These are phyloP conservation scores for Eimeria praecox DNA, from an alignment of 169 alveolate species.

Conservation along the genomic window DNA sequence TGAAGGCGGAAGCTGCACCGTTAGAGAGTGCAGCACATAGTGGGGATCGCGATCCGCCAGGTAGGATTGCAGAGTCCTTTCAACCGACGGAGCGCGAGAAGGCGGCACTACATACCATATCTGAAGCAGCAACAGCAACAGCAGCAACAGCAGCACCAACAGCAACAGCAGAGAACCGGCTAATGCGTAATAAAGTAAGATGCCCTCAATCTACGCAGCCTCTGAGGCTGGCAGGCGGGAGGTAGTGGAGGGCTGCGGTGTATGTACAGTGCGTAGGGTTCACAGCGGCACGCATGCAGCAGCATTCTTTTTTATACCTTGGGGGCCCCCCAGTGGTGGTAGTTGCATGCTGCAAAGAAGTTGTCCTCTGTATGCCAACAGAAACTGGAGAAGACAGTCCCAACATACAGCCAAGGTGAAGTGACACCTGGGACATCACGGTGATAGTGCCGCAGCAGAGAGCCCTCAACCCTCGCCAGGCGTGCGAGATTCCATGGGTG, in stretches of 20 bases:
- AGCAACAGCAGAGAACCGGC: too few species aligned
- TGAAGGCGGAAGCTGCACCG: conserved; percentile 93
- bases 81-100: conserved; percentile 91
- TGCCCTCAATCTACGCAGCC: too few species aligned
- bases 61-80: conserved; percentile 87
- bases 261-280: not conserved
- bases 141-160: not conserved
- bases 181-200: too few species aligned
- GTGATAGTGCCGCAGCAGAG: conserved; percentile 88
- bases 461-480: conserved; percentile 88
- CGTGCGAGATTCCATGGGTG: conserved; percentile 89
- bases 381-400: conserved; percentile 95
- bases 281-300: not conserved
- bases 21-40: conserved; percentile 88
- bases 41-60: conserved; percentile 85
- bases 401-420: conserved; percentile 95
- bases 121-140: conserved; percentile 48
- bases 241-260: not conserved
- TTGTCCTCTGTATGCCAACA: conserved; percentile 98
- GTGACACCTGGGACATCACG: conserved; percentile 95
- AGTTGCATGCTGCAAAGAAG: conserved; percentile 95
- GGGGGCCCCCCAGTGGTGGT: conserved; percentile 96
- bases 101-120: conserved; percentile 96
- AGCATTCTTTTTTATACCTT: conserved; percentile 85
- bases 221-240: not conserved